A percentile compares a stretch with the other conserved stretches of the same genome.
Conservation (phyloP, 768 basidiomycete species). For the Favolaschia claudopus region DNA sequence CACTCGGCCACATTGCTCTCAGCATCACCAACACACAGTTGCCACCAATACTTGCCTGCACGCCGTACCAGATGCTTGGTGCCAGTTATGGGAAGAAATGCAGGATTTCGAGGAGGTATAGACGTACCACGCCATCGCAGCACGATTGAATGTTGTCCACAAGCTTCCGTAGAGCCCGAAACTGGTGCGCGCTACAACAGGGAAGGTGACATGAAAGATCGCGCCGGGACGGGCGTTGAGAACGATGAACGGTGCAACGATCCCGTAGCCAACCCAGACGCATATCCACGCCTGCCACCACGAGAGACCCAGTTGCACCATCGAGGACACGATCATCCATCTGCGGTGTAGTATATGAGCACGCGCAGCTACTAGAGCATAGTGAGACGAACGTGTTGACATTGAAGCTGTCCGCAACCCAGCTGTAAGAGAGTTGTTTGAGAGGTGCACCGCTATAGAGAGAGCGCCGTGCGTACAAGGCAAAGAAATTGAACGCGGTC, state of each 20-base stretch:
- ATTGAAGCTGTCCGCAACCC: slow-evolving; percentile 85
- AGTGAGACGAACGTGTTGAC: slow-evolving; percentile 67
- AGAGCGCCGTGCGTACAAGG: slow-evolving; percentile 55
- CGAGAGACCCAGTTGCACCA: slow-evolving; percentile 74
- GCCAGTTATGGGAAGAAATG: too few relatives aligned
- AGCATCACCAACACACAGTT: slow-evolving; percentile 79
- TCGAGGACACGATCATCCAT: slow-evolving; percentile 81
- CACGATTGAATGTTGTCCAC: slow-evolving; percentile 83
- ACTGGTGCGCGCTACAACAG: slow-evolving; percentile 76
- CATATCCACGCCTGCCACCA: slow-evolving; percentile 92
- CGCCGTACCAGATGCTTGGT: slow-evolving; percentile 76
- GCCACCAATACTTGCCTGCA: slow-evolving; percentile 86
- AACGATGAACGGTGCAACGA: slow-evolving; percentile 75
- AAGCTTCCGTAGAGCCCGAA: slow-evolving; percentile 82
- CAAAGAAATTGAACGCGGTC: slow-evolving; percentile 69
- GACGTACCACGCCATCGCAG: slow-evolving; percentile 73
- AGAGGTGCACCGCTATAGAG: too few relatives aligned
- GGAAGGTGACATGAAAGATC: slow-evolving; percentile 78
- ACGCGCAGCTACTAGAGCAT: not conserved
- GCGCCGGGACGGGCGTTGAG: slow-evolving; percentile 83
- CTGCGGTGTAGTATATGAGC: slow-evolving; percentile 37
- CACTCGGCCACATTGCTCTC: slow-evolving; percentile 77
- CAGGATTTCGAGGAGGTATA: slow-evolving; percentile 2
- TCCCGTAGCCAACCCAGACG: slow-evolving; percentile 68
- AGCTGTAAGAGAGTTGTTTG: too few relatives aligned